A percentile compares a stretch with the other conserved stretches of the same genome.
phyloP scores from a whole-genome alignment of 2,329 filamentous ascomycete genomes.

The Leptographium flavum region DNA sequence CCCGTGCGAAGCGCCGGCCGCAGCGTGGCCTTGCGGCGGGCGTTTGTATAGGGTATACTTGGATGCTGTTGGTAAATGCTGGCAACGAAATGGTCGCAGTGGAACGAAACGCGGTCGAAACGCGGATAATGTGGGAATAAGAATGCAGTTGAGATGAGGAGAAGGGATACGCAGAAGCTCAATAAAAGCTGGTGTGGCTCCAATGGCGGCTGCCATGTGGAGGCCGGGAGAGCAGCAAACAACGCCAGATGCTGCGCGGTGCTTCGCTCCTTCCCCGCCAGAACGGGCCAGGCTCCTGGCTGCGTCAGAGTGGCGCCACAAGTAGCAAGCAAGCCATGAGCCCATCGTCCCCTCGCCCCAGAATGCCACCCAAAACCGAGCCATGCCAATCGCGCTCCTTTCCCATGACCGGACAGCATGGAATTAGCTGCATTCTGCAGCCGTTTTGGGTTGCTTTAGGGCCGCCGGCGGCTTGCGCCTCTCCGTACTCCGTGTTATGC shows the following conservation, averaged over 20 bases:
- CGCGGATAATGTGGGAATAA: no score
- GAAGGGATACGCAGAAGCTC: neutral
- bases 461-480: no score
- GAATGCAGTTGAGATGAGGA: no score
- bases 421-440: no score
- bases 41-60: no score
- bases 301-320: slow-evolving; percentile 2
- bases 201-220: neutral
- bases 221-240: neutral
- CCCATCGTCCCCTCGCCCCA: neutral
- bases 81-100: no score
- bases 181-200: neutral
- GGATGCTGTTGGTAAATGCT: no score
- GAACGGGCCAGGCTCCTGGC: neutral
- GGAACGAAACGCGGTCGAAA: no score
- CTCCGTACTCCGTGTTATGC: no score
- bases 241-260: neutral
- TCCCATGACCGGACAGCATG: neutral
- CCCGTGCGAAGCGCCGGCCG: no score
- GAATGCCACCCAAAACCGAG: neutral
- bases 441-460: no score
- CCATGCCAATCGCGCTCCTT: neutral
- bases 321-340: neutral
- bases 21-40: no score
- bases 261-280: neutral